phyloP scores from a whole-genome alignment of 139 green algal genomes.

The Tetradesmus obliquus region DNA sequence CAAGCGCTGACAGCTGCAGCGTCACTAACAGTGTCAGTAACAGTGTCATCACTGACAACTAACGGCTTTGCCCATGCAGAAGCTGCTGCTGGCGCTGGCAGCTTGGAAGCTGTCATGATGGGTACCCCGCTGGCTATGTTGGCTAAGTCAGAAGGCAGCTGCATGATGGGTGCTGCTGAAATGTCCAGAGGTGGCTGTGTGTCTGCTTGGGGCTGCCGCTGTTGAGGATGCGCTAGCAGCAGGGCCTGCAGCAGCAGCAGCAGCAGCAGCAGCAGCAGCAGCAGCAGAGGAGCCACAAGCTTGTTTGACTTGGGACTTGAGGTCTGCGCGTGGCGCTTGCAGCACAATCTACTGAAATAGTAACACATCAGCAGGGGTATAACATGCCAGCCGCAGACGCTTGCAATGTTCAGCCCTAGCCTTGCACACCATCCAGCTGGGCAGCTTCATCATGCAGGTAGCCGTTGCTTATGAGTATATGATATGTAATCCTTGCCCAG shows the following conservation, averaged over 20 bases:
- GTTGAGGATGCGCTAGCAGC: conserved; percentile 32
- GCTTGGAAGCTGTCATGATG: neutral
- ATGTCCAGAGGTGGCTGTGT: conserved; percentile 16
- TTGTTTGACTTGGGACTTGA: too few relatives aligned
- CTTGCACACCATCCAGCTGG: neutral
- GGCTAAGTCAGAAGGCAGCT: conserved; percentile 25
- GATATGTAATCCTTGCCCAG: too few relatives aligned
- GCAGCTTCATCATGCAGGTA: too few relatives aligned
- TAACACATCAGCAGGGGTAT: neutral
- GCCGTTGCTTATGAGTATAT: too few relatives aligned
- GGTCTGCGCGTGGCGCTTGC: too few relatives aligned
- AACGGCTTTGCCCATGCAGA: conserved; percentile 3
- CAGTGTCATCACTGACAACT: neutral
- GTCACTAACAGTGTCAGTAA: neutral
- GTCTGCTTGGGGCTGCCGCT: neutral
- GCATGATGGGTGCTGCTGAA: neutral
- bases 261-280: neutral
- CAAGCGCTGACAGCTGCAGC: neutral
- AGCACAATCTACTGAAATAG: neutral
- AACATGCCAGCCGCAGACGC: neutral
- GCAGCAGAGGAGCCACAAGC: neutral
- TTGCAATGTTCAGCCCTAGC: neutral
- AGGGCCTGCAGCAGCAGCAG: neutral
- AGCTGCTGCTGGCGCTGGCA: neutral
- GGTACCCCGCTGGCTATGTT: conserved; percentile 30